Evolutionary conservation across 129 eudicot genomes (phyloP).

Genomic region (sunflower (Helianthus annuus)): HanXRQr2.0-SUNRISE NC_035437.2:162102042-162102541

Average conservation of each 20-base stretch:
- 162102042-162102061: constrained; percentile 90
- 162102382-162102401: constrained; percentile 16
- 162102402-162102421: not conserved
- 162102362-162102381: constrained; percentile 9
- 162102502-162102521: not conserved
- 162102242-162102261: not conserved
- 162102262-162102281: not conserved
- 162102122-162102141: not conserved
- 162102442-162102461: constrained; percentile 30
- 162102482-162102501: constrained; percentile 2
- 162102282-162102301: constrained; percentile 27
- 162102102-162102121: constrained; percentile 8
- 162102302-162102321: constrained; percentile 27
- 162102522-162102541: constrained; percentile 83
- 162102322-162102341: constrained; percentile 9
- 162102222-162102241: not conserved
- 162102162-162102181: constrained; percentile 10
- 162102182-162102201: not conserved
- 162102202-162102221: constrained; percentile 3
- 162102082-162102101: constrained; percentile 2
- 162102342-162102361: constrained; percentile 3
- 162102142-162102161: constrained; percentile 20
- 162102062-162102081: constrained; percentile 67
- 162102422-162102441: constrained; percentile 19
- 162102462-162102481: constrained; percentile 20